Evolutionary conservation across 768 basidiomycete genomes (phyloP).

Genomic region (Gyrodon lividus): DNA sequence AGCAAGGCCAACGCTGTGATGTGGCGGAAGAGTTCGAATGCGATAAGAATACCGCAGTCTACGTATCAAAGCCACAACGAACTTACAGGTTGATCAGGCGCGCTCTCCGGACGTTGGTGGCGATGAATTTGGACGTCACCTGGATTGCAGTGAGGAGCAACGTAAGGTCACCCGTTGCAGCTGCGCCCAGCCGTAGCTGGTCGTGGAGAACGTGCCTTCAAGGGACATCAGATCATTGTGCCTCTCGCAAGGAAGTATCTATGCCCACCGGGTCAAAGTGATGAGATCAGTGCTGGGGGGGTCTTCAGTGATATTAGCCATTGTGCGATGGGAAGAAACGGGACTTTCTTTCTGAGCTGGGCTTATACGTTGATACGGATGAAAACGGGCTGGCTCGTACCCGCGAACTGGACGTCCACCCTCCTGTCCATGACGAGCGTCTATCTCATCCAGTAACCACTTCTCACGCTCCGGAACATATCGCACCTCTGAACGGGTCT

Average conservation of each 20-base stretch:
- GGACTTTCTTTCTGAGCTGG: background rate
- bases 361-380: constrained; percentile 18
- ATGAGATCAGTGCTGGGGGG: constrained; percentile 83
- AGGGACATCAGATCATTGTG: constrained; percentile 4
- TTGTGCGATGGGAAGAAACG: constrained; percentile 5
- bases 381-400: constrained; percentile 16
- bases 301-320: constrained; percentile 47
- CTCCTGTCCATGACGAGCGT: background rate
- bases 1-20: constrained; percentile 91
- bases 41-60: background rate
- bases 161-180: constrained; percentile 92
- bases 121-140: constrained; percentile 95
- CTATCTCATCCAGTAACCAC: background rate
- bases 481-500: constrained; percentile 1
- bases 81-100: constrained; percentile 94
- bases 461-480: constrained; percentile 30
- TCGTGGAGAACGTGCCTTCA: constrained; percentile 83
- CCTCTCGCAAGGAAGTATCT: background rate
- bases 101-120: constrained; percentile 96
- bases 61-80: background rate
- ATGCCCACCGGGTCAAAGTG: constrained; percentile 81
- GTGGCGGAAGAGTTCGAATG: constrained; percentile 5
- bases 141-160: constrained; percentile 94
- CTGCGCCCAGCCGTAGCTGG: constrained; percentile 76
- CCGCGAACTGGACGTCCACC: background rate